phyloP scores from a whole-genome alignment of 371 early-diverging fungal genomes.

The Parasitella parasitica region DNA sequence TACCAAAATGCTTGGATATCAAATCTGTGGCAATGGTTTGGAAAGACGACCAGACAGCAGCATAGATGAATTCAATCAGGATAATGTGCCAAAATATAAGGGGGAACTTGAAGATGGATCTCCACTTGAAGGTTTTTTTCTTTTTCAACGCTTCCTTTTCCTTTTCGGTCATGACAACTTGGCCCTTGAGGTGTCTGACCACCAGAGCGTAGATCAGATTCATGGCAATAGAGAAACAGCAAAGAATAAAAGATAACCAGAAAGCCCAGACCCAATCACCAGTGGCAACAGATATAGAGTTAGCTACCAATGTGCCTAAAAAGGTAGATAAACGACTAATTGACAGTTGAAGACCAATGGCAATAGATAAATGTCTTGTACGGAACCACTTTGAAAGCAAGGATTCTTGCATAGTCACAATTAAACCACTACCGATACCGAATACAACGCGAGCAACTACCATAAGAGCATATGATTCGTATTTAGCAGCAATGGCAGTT shows the following conservation, averaged over 20 bases:
- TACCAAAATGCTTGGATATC: constrained; percentile 41
- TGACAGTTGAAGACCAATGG: constrained; percentile 54
- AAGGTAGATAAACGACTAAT: constrained; percentile 52
- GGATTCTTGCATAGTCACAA: constrained; percentile 62
- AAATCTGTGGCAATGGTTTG: constrained; percentile 52
- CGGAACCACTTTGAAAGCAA: constrained; percentile 61
- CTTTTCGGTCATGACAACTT: constrained; percentile 13
- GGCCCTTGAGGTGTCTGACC: constrained; percentile 38
- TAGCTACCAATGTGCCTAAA: constrained; percentile 49
- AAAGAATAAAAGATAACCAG: constrained; percentile 52
- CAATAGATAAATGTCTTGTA: constrained; percentile 33
- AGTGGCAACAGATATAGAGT: constrained; percentile 39
- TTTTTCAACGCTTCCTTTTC: constrained; percentile 29
- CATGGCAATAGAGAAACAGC: constrained; percentile 45
- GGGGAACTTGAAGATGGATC: constrained; percentile 47
- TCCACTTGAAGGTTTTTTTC: constrained; percentile 42
- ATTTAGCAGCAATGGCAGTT: constrained; percentile 45
- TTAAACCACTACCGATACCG: constrained; percentile 55
- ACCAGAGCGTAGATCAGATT: constrained; percentile 49
- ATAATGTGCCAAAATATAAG: constrained; percentile 51
- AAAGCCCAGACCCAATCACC: constrained; percentile 55
- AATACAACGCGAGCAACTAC: constrained; percentile 53
- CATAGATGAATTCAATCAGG: constrained; percentile 46
- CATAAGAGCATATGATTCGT: constrained; percentile 39
- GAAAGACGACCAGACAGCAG: constrained; percentile 58